phyloP scores from a whole-genome alignment of 306 rosid genomes.

The Trifolium fragiferum region DNA sequence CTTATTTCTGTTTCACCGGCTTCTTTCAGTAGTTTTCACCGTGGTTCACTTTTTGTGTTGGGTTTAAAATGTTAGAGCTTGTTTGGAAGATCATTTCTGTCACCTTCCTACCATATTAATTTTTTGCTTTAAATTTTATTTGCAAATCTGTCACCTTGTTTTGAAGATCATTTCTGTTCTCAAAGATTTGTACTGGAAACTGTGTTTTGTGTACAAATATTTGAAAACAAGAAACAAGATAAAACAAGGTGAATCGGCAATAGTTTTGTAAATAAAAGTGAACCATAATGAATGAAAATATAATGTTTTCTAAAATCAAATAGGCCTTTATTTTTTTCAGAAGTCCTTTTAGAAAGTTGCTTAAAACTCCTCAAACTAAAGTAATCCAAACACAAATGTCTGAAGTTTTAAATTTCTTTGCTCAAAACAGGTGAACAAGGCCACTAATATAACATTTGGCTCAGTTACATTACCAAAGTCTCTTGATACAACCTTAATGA shows the following conservation, averaged over 20 bases:
- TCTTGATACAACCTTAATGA: slow-evolving; percentile 39
- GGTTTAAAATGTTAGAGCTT: neutral
- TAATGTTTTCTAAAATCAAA: neutral
- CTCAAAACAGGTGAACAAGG: slow-evolving; percentile 38
- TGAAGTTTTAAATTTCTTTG: neutral
- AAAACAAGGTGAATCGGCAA: neutral
- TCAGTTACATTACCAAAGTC: slow-evolving; percentile 41
- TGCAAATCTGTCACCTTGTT: neutral
- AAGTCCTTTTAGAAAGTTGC: neutral
- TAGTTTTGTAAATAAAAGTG: neutral
- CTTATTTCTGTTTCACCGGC: neutral
- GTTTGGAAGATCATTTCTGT: too few relatives aligned
- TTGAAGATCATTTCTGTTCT: neutral
- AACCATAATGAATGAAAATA: neutral
- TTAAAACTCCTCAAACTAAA: slow-evolving; percentile 1
- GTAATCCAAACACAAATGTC: neutral
- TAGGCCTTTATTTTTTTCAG: neutral
- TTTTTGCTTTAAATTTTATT: neutral
- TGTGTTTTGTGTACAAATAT: too few relatives aligned
- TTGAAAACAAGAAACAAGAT: too few relatives aligned
- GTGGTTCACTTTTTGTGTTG: neutral
- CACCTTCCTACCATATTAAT: neutral
- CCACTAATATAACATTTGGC: slow-evolving; percentile 39
- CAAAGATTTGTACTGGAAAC: neutral
- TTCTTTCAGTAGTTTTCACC: neutral